Evolutionary conservation across 441 rosid genomes (phyloP).

Genomic region (Gossypium schwendimanii): DNA sequence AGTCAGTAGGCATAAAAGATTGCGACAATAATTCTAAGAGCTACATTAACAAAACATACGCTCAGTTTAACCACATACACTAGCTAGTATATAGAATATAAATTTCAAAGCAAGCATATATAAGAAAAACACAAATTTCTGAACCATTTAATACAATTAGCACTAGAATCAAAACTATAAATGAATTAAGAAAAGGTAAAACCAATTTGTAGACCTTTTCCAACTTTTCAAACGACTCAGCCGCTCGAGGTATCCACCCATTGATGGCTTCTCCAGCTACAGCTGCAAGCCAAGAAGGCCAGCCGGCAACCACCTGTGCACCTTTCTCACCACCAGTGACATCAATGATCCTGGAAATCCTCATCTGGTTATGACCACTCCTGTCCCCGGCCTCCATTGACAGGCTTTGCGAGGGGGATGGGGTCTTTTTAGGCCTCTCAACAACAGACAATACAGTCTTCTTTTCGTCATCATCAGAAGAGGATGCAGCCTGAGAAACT

Average conservation of each 20-base stretch:
- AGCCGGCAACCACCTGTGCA: slow-evolving; percentile 72
- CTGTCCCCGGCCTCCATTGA: slow-evolving; percentile 20
- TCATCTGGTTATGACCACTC: slow-evolving; percentile 29
- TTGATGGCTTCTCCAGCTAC: slow-evolving; percentile 95
- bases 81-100: neutral
- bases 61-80: neutral
- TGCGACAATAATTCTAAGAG: neutral
- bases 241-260: slow-evolving; percentile 86
- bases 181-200: neutral
- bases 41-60: neutral
- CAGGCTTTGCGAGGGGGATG: slow-evolving; percentile 23
- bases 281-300: slow-evolving; percentile 86
- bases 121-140: neutral
- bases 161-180: neutral
- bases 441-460: slow-evolving; percentile 17
- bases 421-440: slow-evolving; percentile 21
- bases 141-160: neutral
- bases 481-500: slow-evolving; percentile 18
- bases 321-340: slow-evolving; percentile 57
- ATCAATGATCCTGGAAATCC: slow-evolving; percentile 37
- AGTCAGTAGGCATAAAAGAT: neutral
- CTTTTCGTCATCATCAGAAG: slow-evolving; percentile 33
- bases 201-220: slow-evolving; percentile 55
- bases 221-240: slow-evolving; percentile 84
- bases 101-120: neutral